Evolutionary conservation across 345 rosid species (phyloP).

Genomic region (Camelina sativa): DNA sequence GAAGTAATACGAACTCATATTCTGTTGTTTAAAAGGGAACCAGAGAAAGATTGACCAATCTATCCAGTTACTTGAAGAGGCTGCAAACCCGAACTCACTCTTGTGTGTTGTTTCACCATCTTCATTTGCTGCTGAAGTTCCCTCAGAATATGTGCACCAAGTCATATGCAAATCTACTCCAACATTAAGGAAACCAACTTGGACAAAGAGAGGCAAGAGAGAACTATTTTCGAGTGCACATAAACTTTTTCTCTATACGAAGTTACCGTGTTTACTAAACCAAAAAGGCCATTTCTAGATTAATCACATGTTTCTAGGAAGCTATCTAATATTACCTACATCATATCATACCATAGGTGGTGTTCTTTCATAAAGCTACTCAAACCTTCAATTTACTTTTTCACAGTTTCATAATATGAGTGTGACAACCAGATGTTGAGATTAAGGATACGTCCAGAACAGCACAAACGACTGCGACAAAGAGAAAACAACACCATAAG

Average conservation of each 20-base stretch:
- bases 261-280: not conserved
- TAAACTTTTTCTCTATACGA: not conserved
- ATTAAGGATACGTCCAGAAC: slow-evolving; percentile 90
- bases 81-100: slow-evolving; percentile 6
- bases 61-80: slow-evolving; percentile 21
- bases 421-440: slow-evolving; percentile 12
- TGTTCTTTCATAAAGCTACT: slow-evolving; percentile 17
- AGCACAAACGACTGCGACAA: slow-evolving; percentile 93
- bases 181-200: slow-evolving; percentile 54
- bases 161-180: slow-evolving; percentile 86
- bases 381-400: not conserved
- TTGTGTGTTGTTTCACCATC: slow-evolving; percentile 34
- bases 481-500: slow-evolving; percentile 18
- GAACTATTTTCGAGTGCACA: slow-evolving; percentile 4
- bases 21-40: slow-evolving; percentile 20
- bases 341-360: not conserved
- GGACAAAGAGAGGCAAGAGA: slow-evolving; percentile 21
- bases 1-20: slow-evolving; percentile 8
- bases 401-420: not conserved
- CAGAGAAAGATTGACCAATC: slow-evolving; percentile 22
- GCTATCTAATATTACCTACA: not conserved
- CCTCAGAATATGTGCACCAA: slow-evolving; percentile 93
- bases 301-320: not conserved
- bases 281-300: not conserved
- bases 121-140: slow-evolving; percentile 25